These are phyloP conservation scores for Xylaria sp. DNA, from an alignment of 2,329 filamentous ascomycete genomes.

Conservation along the genomic window DNA sequence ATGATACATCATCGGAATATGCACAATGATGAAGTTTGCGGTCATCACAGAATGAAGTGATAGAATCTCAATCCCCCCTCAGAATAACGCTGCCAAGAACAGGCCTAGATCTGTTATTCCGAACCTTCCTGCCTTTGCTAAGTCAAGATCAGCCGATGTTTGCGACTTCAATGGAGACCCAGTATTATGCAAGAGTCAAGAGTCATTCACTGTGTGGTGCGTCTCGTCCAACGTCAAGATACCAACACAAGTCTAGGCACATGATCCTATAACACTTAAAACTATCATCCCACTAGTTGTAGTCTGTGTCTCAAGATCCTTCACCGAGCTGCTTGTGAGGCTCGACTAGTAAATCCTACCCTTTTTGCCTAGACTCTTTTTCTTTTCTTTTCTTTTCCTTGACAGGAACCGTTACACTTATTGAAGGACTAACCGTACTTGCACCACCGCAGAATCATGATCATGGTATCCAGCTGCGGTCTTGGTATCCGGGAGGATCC, in stretches of 20 bases:
- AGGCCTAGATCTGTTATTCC: background rate
- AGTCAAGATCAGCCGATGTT: background rate
- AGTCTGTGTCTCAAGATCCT: background rate
- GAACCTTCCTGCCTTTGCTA: background rate
- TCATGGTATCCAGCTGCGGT: background rate
- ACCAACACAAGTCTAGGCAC: background rate
- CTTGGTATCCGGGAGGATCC: background rate
- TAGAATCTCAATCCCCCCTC: background rate
- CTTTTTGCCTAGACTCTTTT: background rate
- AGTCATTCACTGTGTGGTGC: background rate
- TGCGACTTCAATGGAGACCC: background rate
- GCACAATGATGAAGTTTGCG: background rate
- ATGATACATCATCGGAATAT: background rate
- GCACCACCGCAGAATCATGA: background rate
- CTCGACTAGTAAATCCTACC: background rate
- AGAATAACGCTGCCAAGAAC: background rate
- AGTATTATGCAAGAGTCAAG: background rate
- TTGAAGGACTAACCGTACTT: background rate
- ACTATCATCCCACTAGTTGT: background rate
- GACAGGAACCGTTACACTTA: background rate
- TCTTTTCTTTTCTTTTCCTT: constrained; percentile 16
- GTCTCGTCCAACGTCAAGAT: background rate
- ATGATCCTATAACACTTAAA: background rate
- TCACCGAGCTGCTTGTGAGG: background rate
- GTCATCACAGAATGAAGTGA: background rate